Evolutionary conservation across 1,284 basidiomycete genomes (phyloP).

Genomic region (Erythrobasidium hasegawianum): DNA sequence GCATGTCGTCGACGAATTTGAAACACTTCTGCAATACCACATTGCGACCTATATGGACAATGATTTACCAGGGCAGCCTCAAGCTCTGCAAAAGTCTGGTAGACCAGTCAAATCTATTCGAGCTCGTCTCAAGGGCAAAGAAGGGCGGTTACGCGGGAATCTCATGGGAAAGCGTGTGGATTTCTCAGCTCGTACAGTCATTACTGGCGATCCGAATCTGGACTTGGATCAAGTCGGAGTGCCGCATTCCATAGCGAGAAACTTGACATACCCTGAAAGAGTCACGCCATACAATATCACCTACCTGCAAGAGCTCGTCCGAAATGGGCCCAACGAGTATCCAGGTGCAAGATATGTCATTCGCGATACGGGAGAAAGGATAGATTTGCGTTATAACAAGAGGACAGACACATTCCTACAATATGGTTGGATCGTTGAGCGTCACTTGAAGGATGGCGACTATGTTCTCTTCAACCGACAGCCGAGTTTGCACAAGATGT

Average conservation of each 20-base stretch:
- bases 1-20: slow-evolving; percentile 93
- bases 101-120: slow-evolving; percentile 98
- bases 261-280: slow-evolving; percentile 94
- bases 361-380: slow-evolving; percentile 94
- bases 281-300: slow-evolving; percentile 97
- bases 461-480: slow-evolving; percentile 98
- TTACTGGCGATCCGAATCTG: slow-evolving; percentile 97
- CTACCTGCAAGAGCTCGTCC: slow-evolving; percentile 91
- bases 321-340: slow-evolving; percentile 91
- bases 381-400: slow-evolving; percentile 87
- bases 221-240: slow-evolving; percentile 97
- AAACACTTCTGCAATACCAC: slow-evolving; percentile 95
- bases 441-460: slow-evolving; percentile 95
- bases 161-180: slow-evolving; percentile 99
- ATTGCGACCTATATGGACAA: slow-evolving; percentile 99
- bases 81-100: slow-evolving; percentile 95
- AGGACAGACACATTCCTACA: slow-evolving; percentile 96
- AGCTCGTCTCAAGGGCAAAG: slow-evolving; percentile 96
- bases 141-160: slow-evolving; percentile 95
- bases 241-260: slow-evolving; percentile 95
- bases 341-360: slow-evolving; percentile 97
- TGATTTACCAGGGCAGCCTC: slow-evolving; percentile 96
- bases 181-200: slow-evolving; percentile 98
- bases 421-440: slow-evolving; percentile 98
- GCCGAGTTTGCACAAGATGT: slow-evolving; percentile 98